Base-by-base conservation (phyloP, 108 stramenopile genomes). In the Discostella pseudostelligera region DNA sequence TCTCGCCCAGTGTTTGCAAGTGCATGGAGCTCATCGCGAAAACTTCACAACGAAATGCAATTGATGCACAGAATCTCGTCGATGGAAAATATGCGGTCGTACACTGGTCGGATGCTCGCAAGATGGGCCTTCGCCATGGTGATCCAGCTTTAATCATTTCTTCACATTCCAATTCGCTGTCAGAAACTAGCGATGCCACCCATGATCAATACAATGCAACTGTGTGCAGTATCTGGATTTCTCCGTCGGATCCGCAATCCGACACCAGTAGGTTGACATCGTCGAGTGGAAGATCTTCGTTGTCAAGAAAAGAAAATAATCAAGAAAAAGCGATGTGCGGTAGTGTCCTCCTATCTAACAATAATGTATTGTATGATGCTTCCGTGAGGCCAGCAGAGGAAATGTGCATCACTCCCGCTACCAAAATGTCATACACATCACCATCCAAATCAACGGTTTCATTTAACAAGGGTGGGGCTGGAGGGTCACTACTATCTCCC, bases 401-500 rank as follows among this genome's bases (percentile, higher is more conserved):
- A 50, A 24, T n/a, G 16, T 21, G 21, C 6, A 1, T 7, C 6
- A 24, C 49, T 25, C 19, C 49, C 3, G 12, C 49, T 50, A 10
- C 4, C 22, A 25, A 22, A 4, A 8, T 1, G 22, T 29, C 16
- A 21, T 44, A 36, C 48, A 50, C 70, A 22, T 79, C 78, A 35
- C 62, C 80, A 24, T 69, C 82, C 36, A 69, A 72, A 67, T 69
- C 80, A 49, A 74, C 70, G 25, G 83, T 85, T 70, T 85, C 84
- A 20, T 85, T 84, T 69, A 79, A 77, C 45, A 79, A 72, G 57
- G 83, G 81, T 22, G 81, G 84, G 10, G 81, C 82, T 10, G 81
- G 83, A 14, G 80, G 85, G 59, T 37, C 44, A 12, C 29, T 86
- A 36, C 83, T 72, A 58, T 71, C 74, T 49, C 62, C 79, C 32